These are phyloP conservation scores for Perkinsus chesapeaki DNA, from an alignment of 169 alveolate species.

Conservation along the genomic window DNA sequence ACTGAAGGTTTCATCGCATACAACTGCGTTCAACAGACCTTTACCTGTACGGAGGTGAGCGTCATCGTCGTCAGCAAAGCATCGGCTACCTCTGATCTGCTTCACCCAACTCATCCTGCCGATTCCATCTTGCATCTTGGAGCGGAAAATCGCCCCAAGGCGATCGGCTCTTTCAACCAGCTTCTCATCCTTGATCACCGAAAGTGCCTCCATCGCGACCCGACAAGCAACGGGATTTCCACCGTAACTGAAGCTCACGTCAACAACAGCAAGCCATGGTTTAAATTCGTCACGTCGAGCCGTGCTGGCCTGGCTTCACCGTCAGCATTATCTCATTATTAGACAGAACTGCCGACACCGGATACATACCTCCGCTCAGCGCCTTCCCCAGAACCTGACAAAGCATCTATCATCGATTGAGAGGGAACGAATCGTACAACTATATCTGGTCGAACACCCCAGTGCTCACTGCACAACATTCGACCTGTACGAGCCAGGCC, in stretches of 20 bases:
- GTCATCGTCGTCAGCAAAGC: neutral
- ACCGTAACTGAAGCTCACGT: slow-evolving; percentile 17
- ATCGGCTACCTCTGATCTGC: neutral
- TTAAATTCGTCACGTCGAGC: slow-evolving; percentile 70
- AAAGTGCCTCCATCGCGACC: slow-evolving; percentile 69
- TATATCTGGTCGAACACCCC: slow-evolving; percentile 70
- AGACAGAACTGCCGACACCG: slow-evolving; percentile 79
- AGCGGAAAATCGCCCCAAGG: slow-evolving; percentile 51
- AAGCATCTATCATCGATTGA: neutral
- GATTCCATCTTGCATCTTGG: slow-evolving; percentile 33
- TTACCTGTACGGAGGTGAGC: slow-evolving; percentile 24
- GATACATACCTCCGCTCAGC: slow-evolving; percentile 79
- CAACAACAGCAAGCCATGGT: neutral
- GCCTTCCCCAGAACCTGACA: slow-evolving; percentile 70
- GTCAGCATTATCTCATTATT: slow-evolving; percentile 72
- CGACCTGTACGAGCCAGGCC: slow-evolving; percentile 86
- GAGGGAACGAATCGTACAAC: slow-evolving; percentile 4
- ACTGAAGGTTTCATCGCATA: slow-evolving; percentile 43
- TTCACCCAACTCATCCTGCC: slow-evolving; percentile 1
- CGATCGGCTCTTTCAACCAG: slow-evolving; percentile 66
- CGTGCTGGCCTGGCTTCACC: slow-evolving; percentile 86
- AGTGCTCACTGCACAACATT: slow-evolving; percentile 59
- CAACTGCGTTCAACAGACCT: slow-evolving; percentile 81
- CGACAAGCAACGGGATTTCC: slow-evolving; percentile 80
- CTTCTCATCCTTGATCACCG: slow-evolving; percentile 67